Evolutionary conservation across 768 basidiomycete species (phyloP).

Genomic region (Leccinum variicolor): DNA sequence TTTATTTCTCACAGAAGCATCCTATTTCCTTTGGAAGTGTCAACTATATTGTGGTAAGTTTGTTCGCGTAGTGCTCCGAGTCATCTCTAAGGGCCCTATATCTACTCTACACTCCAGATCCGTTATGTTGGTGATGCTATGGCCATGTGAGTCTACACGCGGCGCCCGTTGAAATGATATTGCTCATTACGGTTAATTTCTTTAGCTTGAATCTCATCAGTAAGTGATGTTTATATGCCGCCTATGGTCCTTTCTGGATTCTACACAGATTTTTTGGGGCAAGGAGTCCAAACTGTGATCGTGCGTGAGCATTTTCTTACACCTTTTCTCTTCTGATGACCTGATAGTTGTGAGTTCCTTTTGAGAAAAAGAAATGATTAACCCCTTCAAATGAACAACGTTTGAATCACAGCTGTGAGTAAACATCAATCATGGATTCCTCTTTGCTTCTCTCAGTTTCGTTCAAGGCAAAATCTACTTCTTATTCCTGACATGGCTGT

Average conservation of each 20-base stretch:
- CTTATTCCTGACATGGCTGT: constrained; percentile 5
- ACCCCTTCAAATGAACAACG: neutral
- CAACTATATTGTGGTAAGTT: constrained; percentile 5
- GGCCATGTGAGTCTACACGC: constrained; percentile 4
- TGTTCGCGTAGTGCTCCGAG: neutral
- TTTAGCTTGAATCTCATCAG: constrained; percentile 14
- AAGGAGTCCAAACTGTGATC: neutral
- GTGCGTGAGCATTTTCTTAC: constrained; percentile 1
- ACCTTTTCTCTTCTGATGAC: neutral
- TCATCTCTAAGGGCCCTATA: neutral
- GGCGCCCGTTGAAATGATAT: neutral
- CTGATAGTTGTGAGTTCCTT: constrained; percentile 15
- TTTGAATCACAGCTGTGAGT: constrained; percentile 4
- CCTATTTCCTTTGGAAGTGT: constrained; percentile 14
- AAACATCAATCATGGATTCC: neutral
- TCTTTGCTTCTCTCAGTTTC: neutral
- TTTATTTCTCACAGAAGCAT: constrained; percentile 1
- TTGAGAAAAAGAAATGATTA: neutral
- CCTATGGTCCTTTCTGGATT: neutral
- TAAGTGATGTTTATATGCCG: neutral
- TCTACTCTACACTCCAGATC: neutral
- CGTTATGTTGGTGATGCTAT: constrained; percentile 12
- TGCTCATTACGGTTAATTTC: neutral
- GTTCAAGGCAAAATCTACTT: neutral
- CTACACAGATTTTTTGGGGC: constrained; percentile 14